Conservation (phyloP, 2,329 filamentous ascomycete genomes). For the Fusarium sp. region DNA sequence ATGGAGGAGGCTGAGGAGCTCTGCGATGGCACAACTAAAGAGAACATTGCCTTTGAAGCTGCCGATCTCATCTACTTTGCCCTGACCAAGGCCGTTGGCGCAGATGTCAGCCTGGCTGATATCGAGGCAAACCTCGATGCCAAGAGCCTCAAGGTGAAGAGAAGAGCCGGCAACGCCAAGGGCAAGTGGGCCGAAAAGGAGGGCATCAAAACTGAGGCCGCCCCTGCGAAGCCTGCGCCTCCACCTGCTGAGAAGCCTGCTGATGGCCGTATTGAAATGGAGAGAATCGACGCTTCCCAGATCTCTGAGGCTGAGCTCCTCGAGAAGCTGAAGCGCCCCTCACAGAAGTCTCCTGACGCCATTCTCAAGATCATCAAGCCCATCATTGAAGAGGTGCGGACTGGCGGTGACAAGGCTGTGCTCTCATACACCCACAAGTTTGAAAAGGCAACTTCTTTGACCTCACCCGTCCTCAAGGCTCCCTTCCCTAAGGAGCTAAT, state of each 20-base stretch:
- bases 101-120: conserved; percentile 86
- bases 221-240: conserved; percentile 48
- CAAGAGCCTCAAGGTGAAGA: conserved; percentile 95
- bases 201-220: conserved; percentile 64
- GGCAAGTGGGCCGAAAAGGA: conserved; percentile 89
- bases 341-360: conserved; percentile 92
- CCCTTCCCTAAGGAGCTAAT: conserved; percentile 89
- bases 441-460: conserved; percentile 92
- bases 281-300: conserved; percentile 75
- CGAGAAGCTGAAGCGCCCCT: conserved; percentile 84
- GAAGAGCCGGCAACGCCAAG: conserved; percentile 93
- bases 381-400: conserved; percentile 88
- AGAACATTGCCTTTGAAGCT: conserved; percentile 92
- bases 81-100: conserved; percentile 85
- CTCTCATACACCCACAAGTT: conserved; percentile 98
- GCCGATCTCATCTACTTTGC: conserved; percentile 97
- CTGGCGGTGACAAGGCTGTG: conserved; percentile 86
- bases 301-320: conserved; percentile 73
- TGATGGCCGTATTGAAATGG: conserved; percentile 79
- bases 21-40: conserved; percentile 82
- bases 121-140: conserved; percentile 92
- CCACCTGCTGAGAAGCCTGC: conserved; percentile 48
- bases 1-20: conserved; percentile 98
- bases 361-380: conserved; percentile 92
- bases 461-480: conserved; percentile 87